Evolutionary conservation across 306 rosid genomes (phyloP).

Genomic region (Vigna mungo): DNA sequence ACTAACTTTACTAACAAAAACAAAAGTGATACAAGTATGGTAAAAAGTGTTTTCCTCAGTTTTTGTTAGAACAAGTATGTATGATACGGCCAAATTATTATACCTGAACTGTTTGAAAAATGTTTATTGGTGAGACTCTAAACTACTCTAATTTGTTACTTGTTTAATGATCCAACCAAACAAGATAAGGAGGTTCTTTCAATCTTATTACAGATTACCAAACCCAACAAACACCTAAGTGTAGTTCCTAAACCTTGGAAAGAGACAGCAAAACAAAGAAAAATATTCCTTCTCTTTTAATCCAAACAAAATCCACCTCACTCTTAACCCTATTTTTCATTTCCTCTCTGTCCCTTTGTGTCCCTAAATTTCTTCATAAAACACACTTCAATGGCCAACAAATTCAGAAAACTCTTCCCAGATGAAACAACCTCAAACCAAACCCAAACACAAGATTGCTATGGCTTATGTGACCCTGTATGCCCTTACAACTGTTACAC

Average conservation of each 20-base stretch:
- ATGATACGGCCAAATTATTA: constrained; percentile 6
- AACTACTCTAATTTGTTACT: constrained; percentile 23
- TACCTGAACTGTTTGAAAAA: constrained; percentile 20
- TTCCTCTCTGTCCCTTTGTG: constrained; percentile 25
- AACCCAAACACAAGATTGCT: constrained; percentile 58
- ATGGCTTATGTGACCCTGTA: constrained; percentile 57
- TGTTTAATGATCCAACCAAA: constrained; percentile 38
- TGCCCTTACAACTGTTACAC: constrained; percentile 62
- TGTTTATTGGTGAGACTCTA: constrained; percentile 21
- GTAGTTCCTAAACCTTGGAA: constrained; percentile 49
- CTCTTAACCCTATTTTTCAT: constrained; percentile 40
- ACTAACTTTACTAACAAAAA: too few relatives aligned
- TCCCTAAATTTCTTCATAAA: constrained; percentile 29
- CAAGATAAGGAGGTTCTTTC: constrained; percentile 51
- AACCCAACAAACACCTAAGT: constrained; percentile 54
- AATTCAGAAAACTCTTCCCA: constrained; percentile 73
- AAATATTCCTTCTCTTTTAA: constrained; percentile 54
- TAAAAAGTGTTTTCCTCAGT: too few relatives aligned
- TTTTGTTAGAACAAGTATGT: background rate
- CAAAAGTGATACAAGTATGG: too few relatives aligned
- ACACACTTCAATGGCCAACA: constrained; percentile 52
- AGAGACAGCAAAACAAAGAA: constrained; percentile 48
- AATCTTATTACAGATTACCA: constrained; percentile 55
- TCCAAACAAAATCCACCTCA: constrained; percentile 47
- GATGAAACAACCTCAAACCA: constrained; percentile 48